Conservation (phyloP, 495 filamentous ascomycete genomes). For the Clavariopsis aquatica region DNA sequence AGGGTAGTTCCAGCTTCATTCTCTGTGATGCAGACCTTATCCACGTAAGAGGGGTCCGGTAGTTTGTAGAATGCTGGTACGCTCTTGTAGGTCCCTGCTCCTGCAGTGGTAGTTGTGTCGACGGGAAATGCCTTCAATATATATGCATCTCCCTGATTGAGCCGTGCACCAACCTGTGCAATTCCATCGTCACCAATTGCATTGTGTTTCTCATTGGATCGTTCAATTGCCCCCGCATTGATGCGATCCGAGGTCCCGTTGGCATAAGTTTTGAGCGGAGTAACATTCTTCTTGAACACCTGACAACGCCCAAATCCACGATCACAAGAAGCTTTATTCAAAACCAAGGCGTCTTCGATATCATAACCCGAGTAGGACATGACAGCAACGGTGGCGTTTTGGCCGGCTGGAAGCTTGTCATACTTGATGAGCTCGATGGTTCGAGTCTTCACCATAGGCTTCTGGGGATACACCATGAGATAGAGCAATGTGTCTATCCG, state of each 20-base stretch:
- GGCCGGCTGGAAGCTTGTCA: constrained; percentile 93
- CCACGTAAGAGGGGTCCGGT: constrained; percentile 81
- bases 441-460: constrained; percentile 94
- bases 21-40: constrained; percentile 72
- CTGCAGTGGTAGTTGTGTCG: constrained; percentile 54
- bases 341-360: constrained; percentile 95
- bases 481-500: constrained; percentile 95
- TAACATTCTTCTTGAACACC: constrained; percentile 66
- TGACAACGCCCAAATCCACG: constrained; percentile 95
- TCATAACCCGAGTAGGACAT: constrained; percentile 99
- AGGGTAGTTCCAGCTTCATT: constrained; percentile 46
- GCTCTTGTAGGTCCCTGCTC: constrained; percentile 56
- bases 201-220: constrained; percentile 62
- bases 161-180: constrained; percentile 74
- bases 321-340: constrained; percentile 94
- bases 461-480: constrained; percentile 95
- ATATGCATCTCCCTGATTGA: constrained; percentile 75
- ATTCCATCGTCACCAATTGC: constrained; percentile 84
- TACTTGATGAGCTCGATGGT: constrained; percentile 97
- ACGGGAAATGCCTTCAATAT: constrained; percentile 82
- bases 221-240: constrained; percentile 56
- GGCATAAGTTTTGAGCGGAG: constrained; percentile 63
- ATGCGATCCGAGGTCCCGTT: constrained; percentile 78
- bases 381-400: constrained; percentile 95
- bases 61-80: constrained; percentile 79